Evolutionary conservation across 768 basidiomycete genomes (phyloP).

Genomic region (Lanmaoa pseudosensibilis): DNA sequence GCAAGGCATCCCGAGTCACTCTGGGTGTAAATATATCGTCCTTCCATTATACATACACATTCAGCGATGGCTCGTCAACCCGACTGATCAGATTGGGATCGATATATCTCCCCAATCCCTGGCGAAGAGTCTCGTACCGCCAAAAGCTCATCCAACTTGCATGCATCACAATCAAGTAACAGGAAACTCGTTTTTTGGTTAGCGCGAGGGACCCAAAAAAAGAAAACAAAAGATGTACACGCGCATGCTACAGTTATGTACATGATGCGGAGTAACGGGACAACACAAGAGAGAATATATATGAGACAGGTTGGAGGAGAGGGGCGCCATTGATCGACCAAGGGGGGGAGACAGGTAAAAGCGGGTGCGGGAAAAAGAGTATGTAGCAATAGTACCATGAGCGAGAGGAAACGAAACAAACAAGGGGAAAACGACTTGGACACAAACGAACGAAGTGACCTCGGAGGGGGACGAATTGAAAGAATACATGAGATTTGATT

Average conservation of each 20-base stretch:
- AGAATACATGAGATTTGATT: slow-evolving; percentile 19
- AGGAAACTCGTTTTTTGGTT: too few relatives aligned
- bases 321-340: background rate
- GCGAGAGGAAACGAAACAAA: background rate
- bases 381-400: background rate
- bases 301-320: background rate
- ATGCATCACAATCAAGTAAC: too few relatives aligned
- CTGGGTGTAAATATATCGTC: too few relatives aligned
- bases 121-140: too few relatives aligned
- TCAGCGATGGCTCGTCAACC: too few relatives aligned
- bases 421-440: background rate
- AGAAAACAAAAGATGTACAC: slow-evolving; percentile 30
- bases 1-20: too few relatives aligned
- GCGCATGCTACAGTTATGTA: slow-evolving; percentile 41
- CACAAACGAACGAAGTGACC: background rate
- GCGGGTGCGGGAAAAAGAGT: background rate
- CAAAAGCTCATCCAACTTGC: too few relatives aligned
- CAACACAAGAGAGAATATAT: background rate
- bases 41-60: too few relatives aligned
- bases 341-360: background rate
- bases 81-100: too few relatives aligned
- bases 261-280: slow-evolving; percentile 1
- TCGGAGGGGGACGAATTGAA: background rate
- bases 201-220: too few relatives aligned
- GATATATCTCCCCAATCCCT: too few relatives aligned